These are phyloP conservation scores for Phytophthora palmivora DNA, from an alignment of 352 stramenopile species.

Conservation along the genomic window DNA sequence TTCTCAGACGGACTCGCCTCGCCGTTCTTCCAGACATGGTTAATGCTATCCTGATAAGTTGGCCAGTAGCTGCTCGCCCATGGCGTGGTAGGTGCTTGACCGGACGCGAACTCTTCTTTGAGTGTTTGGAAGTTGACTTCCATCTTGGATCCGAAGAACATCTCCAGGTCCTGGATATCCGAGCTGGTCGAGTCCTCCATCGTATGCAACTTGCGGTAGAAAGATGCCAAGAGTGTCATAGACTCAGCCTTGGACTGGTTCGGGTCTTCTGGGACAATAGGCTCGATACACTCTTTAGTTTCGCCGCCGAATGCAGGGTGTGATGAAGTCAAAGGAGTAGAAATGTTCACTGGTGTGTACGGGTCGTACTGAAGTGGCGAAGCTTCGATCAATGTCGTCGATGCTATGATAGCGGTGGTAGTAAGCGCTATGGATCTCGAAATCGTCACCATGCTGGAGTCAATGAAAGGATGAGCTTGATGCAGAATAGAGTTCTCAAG, in stretches of 20 bases:
- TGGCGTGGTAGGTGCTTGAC: slow-evolving; percentile 19
- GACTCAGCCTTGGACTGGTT: slow-evolving; percentile 10
- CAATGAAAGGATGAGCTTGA: no score
- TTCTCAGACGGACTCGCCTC: slow-evolving; percentile 42
- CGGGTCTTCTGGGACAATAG: slow-evolving; percentile 30
- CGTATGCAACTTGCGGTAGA: slow-evolving; percentile 19
- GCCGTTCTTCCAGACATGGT: slow-evolving; percentile 41
- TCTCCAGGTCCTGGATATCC: slow-evolving; percentile 41
- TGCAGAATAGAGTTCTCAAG: no score
- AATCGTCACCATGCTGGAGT: slow-evolving; percentile 14
- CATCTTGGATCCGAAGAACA: slow-evolving; percentile 32
- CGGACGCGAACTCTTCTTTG: slow-evolving; percentile 24
- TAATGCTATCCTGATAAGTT: slow-evolving; percentile 63
- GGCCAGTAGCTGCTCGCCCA: slow-evolving; percentile 68
- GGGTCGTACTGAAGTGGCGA: slow-evolving; percentile 37
- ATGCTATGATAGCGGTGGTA: not conserved
- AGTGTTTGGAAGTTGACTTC: slow-evolving; percentile 30
- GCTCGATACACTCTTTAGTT: slow-evolving; percentile 24
- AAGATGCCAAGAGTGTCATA: not conserved
- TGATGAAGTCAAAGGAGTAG: slow-evolving; percentile 28
- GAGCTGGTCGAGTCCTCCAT: slow-evolving; percentile 30
- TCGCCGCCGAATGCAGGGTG: slow-evolving; percentile 38
- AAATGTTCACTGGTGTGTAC: slow-evolving; percentile 26
- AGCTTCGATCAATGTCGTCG: slow-evolving; percentile 5
- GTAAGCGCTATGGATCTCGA: slow-evolving; percentile 4